Base-by-base conservation (phyloP, 2,329 filamentous ascomycete species). In the Aspergillus intermedius region DNA sequence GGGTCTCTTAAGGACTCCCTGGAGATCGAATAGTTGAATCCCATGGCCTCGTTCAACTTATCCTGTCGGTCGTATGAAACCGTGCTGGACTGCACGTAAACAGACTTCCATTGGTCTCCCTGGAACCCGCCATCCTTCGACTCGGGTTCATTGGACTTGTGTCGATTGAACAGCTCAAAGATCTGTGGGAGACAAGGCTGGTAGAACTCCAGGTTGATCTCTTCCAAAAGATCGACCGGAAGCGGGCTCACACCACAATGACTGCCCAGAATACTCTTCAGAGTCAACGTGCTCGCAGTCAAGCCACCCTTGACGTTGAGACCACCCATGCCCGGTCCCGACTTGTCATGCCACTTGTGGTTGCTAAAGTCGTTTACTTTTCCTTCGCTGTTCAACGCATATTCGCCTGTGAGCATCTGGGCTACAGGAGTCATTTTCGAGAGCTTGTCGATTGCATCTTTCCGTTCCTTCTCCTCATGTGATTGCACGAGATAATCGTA, bases 111-210 rank as follows among this genome's bases (percentile, higher is more conserved):
- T 4, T 55, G 54, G 22, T 56, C 46, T 13, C 56, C 53, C 17
- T 56, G 47, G 46, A 49, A 51, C 48, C 42, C 42, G 37, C 37
- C 37, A 45, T 41, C 54, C 22, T 17, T 52, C 5, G 40, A 40
- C 17, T 21, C 51, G 9, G 25, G 21, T 3, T 41, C 4, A n/a
- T 44, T 46, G 9, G 41, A 25, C 48, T 66, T 66, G 23, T 55
- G 58, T 25, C 57, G 48, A 45, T 71, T 71, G 56, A 71, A 67
- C 3, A 69, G 51, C 22, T 65, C 57, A 12, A 72, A 51, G 5
- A 72, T 62, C 30, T 69, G 66, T 3, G 68, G 64, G 25, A 71
- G 48, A 42, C 69, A 72, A 2, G 69, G 69, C 50, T 72, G 69
- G 47, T 72, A 72, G 19, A 70, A 67, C 6, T 65, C 59, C 1